Base-by-base conservation (phyloP, 768 basidiomycete genomes). In the Suillus fuscotomentosus region DNA sequence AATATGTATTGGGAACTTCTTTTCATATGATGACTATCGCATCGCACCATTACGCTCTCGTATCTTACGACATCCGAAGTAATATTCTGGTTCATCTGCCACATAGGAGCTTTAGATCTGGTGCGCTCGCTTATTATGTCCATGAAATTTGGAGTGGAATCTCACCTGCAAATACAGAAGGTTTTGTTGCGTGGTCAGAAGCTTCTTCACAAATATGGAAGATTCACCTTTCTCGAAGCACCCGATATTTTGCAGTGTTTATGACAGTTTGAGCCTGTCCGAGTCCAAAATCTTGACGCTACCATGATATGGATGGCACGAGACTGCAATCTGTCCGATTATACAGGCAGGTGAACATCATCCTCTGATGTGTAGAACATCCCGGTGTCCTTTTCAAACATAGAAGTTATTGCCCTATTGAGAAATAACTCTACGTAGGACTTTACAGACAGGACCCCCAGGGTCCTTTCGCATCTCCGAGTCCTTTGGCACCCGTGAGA, bases 181-280 rank as follows among this genome's bases (percentile, higher is more conserved):
- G 17, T 27, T 22, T 36, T 22, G 22, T 57, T 39, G 55, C 13
- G 36, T 36, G 56, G 56, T 57, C 39, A 57, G 56, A 59, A 42
- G 41, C 24, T 59, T 42, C 57, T 42, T 27, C 22, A 9, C 56
- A 24, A 10, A 53, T 34, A 34, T 53, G 17, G 41, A 59, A 59
- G 41, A 42, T 22, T 31, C 57, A 4, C 57, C 27, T 10, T 59
- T 59, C 57, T 42, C 17, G 57, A 59, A 59, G 41, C 24, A 59
- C 41, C 31, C 27, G 39, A 59, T 59, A 59, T 59, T 59, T 59
- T 59, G 39, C 24, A 17, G 17, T 59, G 24, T 59, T 59, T 57
- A 57, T 57, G 24, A 22, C 36, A 38, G 36, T 56, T 56, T 57
- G 22, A 41, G 15, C 42, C 27, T 59, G 57, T 3, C 57, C 22